These are phyloP conservation scores for Chalciporus piperatus DNA, from an alignment of 768 basidiomycete genomes.

Conservation along the genomic window DNA sequence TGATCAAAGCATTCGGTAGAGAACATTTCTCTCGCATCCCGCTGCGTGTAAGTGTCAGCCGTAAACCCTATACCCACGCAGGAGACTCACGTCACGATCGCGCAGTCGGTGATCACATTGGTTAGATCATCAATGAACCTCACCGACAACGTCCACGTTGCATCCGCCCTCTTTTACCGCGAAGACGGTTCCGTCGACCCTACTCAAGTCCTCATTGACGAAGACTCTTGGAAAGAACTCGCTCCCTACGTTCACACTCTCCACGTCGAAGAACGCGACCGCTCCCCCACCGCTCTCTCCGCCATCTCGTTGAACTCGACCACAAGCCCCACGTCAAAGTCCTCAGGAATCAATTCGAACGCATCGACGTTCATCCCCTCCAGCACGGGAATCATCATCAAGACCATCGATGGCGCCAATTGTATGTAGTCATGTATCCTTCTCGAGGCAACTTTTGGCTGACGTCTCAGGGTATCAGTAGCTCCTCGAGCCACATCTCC, in stretches of 20 bases:
- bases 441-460: too few species aligned
- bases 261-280: constrained; percentile 30
- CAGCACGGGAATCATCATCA: constrained; percentile 17
- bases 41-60: constrained; percentile 26
- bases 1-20: constrained; percentile 29
- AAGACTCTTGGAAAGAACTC: constrained; percentile 34
- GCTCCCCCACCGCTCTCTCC: constrained; percentile 11
- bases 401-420: too few species aligned
- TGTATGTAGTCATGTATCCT: background rate
- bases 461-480: background rate
- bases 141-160: constrained; percentile 17
- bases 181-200: constrained; percentile 31
- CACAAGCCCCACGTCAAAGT: background rate
- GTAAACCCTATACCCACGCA: too few species aligned
- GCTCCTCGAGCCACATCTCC: constrained; percentile 25
- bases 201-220: constrained; percentile 22
- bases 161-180: constrained; percentile 27
- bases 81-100: too few species aligned
- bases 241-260: constrained; percentile 30
- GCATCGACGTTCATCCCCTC: constrained; percentile 26
- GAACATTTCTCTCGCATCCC: constrained; percentile 31
- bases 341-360: constrained; percentile 17
- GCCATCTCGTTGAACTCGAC: constrained; percentile 6
- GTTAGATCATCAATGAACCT: constrained; percentile 24
- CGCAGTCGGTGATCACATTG: constrained; percentile 24